A percentile compares a stretch with the other conserved stretches of the same genome.
phyloP scores from a whole-genome alignment of 2,329 filamentous ascomycete species.

The Blastomyces parvus region DNA sequence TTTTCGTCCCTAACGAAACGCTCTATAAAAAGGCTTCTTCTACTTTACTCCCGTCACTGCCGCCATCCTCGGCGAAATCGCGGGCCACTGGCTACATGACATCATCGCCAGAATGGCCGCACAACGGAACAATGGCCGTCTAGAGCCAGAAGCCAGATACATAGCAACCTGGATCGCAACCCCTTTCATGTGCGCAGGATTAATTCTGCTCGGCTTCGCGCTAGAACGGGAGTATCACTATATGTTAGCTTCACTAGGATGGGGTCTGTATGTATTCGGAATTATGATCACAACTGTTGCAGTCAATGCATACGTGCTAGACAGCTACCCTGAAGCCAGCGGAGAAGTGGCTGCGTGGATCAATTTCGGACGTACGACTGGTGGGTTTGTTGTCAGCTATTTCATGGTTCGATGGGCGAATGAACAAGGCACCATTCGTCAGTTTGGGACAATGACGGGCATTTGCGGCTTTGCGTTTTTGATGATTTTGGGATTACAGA shows the following conservation, averaged over 20 bases:
- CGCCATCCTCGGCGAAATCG: constrained; percentile 44
- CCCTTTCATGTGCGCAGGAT: constrained; percentile 42
- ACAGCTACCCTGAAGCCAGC: constrained; percentile 47
- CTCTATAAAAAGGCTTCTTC: constrained; percentile 36
- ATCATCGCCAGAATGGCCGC: constrained; percentile 39
- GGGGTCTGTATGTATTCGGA: constrained; percentile 48
- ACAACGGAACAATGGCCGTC: constrained; percentile 40
- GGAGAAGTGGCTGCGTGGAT: constrained; percentile 47
- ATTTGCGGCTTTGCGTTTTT: constrained; percentile 32
- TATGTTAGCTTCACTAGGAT: constrained; percentile 41
- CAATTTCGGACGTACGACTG: constrained; percentile 41
- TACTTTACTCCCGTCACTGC: constrained; percentile 52
- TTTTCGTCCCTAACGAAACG: background rate
- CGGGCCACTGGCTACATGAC: constrained; percentile 51
- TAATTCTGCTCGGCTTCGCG: constrained; percentile 46
- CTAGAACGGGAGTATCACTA: constrained; percentile 45
- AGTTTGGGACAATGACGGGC: constrained; percentile 42
- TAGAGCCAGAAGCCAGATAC: constrained; percentile 50
- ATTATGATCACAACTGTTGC: constrained; percentile 48
- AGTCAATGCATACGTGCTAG: constrained; percentile 45
- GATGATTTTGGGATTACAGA: constrained; percentile 29
- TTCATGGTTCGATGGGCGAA: constrained; percentile 45
- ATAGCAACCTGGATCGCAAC: constrained; percentile 40
- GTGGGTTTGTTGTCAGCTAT: constrained; percentile 45
- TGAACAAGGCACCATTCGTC: constrained; percentile 35